Base-by-base conservation (phyloP, 306 rosid species). In the Citrullus mucosospermus region DNA sequence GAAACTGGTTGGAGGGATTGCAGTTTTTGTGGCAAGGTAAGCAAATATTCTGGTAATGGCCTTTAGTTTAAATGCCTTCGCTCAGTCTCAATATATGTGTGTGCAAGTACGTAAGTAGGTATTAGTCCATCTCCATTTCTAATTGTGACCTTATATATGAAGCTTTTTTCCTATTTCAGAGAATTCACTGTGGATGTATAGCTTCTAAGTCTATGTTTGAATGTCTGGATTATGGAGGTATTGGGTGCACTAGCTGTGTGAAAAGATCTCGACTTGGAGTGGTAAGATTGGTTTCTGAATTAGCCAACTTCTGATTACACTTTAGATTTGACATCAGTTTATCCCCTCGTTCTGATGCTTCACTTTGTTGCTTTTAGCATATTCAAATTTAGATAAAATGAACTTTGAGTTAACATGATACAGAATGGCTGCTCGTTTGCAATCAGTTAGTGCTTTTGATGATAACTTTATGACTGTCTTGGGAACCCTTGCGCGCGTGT, bases 1-100 rank as follows among this genome's bases (percentile, higher is more conserved):
- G 91, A 92, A 82, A 80, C 89, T 61, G 99, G 99, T 86, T 96
- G 99, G 99, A 91, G 90, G 83, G 97, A 92, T 71, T 96, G 99
- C 89, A 80, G 86, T 80, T 81, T 85, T 78, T 96, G 99, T 87
- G 86, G 85, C 83, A 96, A 92, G 97, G 99, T 96, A 86, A 81
- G 80, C 73, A 79, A 75, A 54, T 66, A 18, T 8, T 77, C 54
- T 76, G 56, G 14, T 62, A 32, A 32, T 57, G 68, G 1, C 54
- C 78, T 36, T 76, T 46, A 46, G 44, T 53, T 66, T 50, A 30
- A 41, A 20, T 36, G 39, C 28, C 65, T 68, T 48, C 59, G 51
- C 38, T 43, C 18, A 41, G 73, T 18, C 71, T 65, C 51, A 67
- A 18, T 65, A 16, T 66, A 68, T 68, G 2, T 68, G 75, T 43